These are phyloP conservation scores for Carex pumila DNA, from an alignment of 176 grass and related monocot genomes.

Conservation along the genomic window DNA sequence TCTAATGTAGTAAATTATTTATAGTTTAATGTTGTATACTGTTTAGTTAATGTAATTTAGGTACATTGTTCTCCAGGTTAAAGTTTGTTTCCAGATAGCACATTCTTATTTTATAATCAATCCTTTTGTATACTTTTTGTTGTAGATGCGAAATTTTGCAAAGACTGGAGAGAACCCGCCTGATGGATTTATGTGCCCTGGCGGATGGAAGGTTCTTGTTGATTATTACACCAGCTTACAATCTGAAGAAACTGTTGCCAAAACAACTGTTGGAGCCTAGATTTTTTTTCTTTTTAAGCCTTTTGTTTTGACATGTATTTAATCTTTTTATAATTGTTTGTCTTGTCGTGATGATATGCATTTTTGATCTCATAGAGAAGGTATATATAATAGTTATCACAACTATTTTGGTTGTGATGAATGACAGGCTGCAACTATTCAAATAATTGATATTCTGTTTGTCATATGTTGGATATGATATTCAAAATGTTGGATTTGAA, in stretches of 20 bases:
- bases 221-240: conserved; percentile 85
- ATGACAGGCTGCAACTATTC: neutral
- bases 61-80: neutral
- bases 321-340: neutral
- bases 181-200: conserved; percentile 91
- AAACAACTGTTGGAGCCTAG: conserved; percentile 13
- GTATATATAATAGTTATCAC: neutral
- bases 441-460: neutral
- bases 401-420: neutral
- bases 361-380: conserved; percentile 13
- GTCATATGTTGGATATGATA: neutral
- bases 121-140: neutral
- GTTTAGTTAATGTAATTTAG: neutral
- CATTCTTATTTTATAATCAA: neutral
- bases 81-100: neutral
- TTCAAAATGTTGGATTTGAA: neutral
- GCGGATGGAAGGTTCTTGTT: conserved; percentile 88
- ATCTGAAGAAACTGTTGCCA: conserved; percentile 35
- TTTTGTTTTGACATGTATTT: neutral
- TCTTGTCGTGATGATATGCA: neutral
- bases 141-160: conserved; percentile 82
- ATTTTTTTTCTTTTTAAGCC: neutral
- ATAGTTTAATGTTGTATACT: neutral
- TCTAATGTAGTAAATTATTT: neutral
- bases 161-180: conserved; percentile 87